Percentiles rank a stretch among this genome's conserved stretches.
Conservation (phyloP, 2,329 filamentous ascomycete genomes). For the Aciculosporium take region DNA sequence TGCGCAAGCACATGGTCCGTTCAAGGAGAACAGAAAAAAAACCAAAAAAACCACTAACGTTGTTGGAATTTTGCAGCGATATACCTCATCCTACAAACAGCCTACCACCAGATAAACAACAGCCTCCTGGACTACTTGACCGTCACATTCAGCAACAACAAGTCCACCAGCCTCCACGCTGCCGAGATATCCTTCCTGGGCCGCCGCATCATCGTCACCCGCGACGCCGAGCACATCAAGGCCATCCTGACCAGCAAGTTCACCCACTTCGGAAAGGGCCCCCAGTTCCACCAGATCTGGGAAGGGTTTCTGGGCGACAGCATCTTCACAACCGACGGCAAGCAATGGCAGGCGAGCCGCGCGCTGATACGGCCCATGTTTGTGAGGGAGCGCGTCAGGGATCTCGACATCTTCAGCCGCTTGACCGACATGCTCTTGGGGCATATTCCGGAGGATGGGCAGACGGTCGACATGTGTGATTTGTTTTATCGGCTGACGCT, state of each 20-base stretch:
- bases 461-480: constrained; percentile 1
- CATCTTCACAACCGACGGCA: constrained; percentile 69
- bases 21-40: too few species aligned
- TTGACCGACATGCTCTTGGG: constrained; percentile 7
- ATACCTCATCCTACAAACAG: constrained; percentile 5
- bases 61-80: neutral
- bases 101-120: constrained; percentile 5
- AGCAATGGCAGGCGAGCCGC: constrained; percentile 62
- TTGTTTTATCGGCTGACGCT: constrained; percentile 1
- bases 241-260: constrained; percentile 78
- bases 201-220: constrained; percentile 54
- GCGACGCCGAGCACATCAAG: constrained; percentile 80
- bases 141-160: neutral
- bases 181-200: constrained; percentile 42
- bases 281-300: constrained; percentile 62
- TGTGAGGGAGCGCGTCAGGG: constrained; percentile 66
- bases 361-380: constrained; percentile 77
- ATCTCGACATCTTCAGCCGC: constrained; percentile 62
- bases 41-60: neutral
- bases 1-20: neutral
- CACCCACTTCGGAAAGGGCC: constrained; percentile 65
- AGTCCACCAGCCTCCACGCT: neutral
- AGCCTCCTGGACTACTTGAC: constrained; percentile 1
- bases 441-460: neutral
- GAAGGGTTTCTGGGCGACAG: constrained; percentile 56